Evolutionary conservation across 805 yeast genomes (phyloP), one percentile per base, ranked within the genome.

Genomic region (Hanseniaspora meyeri): DNA sequence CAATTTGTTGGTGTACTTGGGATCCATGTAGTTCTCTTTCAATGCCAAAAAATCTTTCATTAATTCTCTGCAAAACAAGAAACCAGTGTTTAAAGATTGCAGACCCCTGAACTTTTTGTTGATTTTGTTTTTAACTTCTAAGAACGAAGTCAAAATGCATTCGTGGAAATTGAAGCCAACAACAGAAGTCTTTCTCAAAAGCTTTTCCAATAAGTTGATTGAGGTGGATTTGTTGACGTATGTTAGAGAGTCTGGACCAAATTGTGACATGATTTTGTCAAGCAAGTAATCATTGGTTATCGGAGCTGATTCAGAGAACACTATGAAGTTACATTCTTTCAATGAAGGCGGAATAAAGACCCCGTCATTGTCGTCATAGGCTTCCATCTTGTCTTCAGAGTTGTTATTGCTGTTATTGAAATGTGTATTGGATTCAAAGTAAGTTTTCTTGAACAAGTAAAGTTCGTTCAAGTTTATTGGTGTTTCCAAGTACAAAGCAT

Each of bases 51-150:
- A 81, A 61, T 84, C 83, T 62, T 82, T 82, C 2, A 93, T 90
- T 60, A 83, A 78, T 66, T 91, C 97, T 58, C 90, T 74, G 3
- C 90, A 84, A 67, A 85, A 88, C 2, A 84, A 74, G 64, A 84
- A 89, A 59, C 81, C 76, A 58, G 81, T 80, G 62, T 89, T 85
- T 24, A 87, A 79, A 14, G 87, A 72, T 55, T 87, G 96, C 63
- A 85, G 93, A 59, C 83, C 81, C 0, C 83, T 84, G 42, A 78
- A 71, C 24, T 78, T 77, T 45, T 75, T 74, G 60, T 84, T 81
- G 59, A 82, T 80, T 17, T 74, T 77, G 52, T 75, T 65, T 14
- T 79, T 72, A 36, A 77, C 71, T 19, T 74, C 72, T 39, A 77
- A 75, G 11, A 78, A 82, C 3, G 84, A 77, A 57, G 79, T 82